Percentiles rank a stretch among this genome's conserved stretches.
These are phyloP conservation scores for Oehlia diaphana DNA, from an alignment of 192 early-diverging fungal species.

Conservation along the genomic window DNA sequence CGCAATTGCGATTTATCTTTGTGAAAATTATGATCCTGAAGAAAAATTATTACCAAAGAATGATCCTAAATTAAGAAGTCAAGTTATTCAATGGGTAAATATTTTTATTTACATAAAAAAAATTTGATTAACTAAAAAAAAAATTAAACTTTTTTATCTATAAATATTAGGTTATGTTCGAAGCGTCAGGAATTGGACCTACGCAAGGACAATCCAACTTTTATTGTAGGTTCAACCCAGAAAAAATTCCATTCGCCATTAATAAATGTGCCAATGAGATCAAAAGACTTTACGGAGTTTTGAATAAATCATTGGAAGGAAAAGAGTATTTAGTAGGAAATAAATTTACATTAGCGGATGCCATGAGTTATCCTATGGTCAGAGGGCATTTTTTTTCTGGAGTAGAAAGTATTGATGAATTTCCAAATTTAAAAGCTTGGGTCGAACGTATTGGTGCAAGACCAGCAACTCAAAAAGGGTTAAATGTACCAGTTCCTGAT, in stretches of 20 bases:
- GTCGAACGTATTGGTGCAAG: constrained; percentile 40
- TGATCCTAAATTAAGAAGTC: constrained; percentile 42
- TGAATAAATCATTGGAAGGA: constrained; percentile 33
- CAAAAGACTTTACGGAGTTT: constrained; percentile 42
- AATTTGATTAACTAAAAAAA: not conserved
- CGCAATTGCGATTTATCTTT: constrained; percentile 53
- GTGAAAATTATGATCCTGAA: no score
- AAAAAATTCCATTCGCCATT: constrained; percentile 53
- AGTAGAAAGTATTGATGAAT: constrained; percentile 36
- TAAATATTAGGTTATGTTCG: constrained; percentile 43
- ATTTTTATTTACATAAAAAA: not conserved
- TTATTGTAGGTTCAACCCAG: constrained; percentile 33
- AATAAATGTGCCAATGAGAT: constrained; percentile 38
- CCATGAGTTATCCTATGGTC: constrained; percentile 48
- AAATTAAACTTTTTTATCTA: no score
- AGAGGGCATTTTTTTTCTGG: constrained; percentile 14
- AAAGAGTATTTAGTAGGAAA: constrained; percentile 26
- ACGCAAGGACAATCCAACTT: constrained; percentile 48
- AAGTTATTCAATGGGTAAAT: constrained; percentile 49
- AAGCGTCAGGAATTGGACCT: constrained; percentile 36
- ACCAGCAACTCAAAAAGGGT: constrained; percentile 41
- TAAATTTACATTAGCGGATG: constrained; percentile 52
- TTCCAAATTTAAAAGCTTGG: constrained; percentile 46
- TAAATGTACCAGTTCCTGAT: constrained; percentile 20
- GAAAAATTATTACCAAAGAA: constrained; percentile 33